Base-by-base conservation (phyloP, 768 basidiomycete species). In the Boletales sp. region DNA sequence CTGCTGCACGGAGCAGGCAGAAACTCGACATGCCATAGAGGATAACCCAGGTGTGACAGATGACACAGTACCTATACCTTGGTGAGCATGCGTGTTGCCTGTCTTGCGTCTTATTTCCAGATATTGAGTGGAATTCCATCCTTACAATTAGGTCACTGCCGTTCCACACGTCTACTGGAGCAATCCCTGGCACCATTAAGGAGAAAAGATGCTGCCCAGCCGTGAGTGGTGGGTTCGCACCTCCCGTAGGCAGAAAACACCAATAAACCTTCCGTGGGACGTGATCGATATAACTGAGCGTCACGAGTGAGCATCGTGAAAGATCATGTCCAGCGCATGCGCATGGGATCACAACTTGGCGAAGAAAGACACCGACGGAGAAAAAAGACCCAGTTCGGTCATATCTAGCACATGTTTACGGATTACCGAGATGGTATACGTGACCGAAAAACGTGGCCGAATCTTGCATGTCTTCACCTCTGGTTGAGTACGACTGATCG, bases 241-340 rank as follows among this genome's bases (percentile, higher is more conserved):
- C 86, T 72, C 87, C 87, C 1, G 84, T 86, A 3, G 81, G 77
- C 31, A 58, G 49, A 86, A 78, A 1, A 75, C 81, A 39, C 75
- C 72, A 41, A 84, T 81, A 50, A 83, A 76, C 0, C 84, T 85
- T 8, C 78, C 74, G 59, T 90, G 87, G 0, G 80, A 72, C 1
- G 84, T 84, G 48, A 87, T 75, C 6, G 84, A 83, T 17, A 87
- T 75, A 49, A 78, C 87, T 88, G 17, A 19, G 3, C n/a, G 5
- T 12, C 15, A 2, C 39, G n/a, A 5, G 13, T 12, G 21, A 35
- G 6, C n/a, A 1, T 50, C 41, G 4, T 66, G 63, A 54, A 86
- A 86, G 13, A 87, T 74, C 56, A 53, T 63, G 50, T 86, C 81
- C 8, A 90, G 57, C 0, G 84, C 81, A 4, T 50, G 51, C 43